These are phyloP conservation scores for Populus euphratica DNA, from an alignment of 345 rosid species.

Conservation along the genomic window DNA sequence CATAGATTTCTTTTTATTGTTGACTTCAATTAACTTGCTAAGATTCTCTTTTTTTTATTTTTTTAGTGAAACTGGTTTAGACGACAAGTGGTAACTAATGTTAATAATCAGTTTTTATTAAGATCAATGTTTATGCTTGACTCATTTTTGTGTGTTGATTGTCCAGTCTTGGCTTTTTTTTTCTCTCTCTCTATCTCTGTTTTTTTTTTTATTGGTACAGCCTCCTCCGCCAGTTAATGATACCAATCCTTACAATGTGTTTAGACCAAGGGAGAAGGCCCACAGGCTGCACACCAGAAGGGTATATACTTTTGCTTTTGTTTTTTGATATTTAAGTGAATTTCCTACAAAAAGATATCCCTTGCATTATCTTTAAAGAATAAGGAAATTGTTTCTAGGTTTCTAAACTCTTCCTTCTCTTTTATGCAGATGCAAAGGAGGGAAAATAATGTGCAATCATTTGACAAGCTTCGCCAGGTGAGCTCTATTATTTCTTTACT, in stretches of 20 bases:
- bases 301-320: conserved; percentile 36
- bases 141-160: background rate
- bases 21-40: background rate
- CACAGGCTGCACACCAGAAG: conserved; percentile 96
- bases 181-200: conserved; percentile 11
- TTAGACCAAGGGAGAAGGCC: conserved; percentile 94
- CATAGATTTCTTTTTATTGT: background rate
- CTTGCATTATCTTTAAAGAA: background rate
- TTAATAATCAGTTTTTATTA: background rate
- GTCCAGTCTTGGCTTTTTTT: background rate
- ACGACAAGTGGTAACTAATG: background rate
- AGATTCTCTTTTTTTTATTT: background rate
- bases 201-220: conserved; percentile 36
- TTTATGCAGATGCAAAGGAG: conserved; percentile 91
- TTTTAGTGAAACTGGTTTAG: background rate
- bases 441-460: conserved; percentile 97
- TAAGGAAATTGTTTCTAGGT: background rate
- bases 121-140: background rate
- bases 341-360: background rate
- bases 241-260: conserved; percentile 94
- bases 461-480: conserved; percentile 99
- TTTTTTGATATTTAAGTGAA: background rate
- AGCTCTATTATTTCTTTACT: conserved; percentile 8
- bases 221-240: conserved; percentile 98
- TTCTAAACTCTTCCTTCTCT: conserved; percentile 11